Conservation (phyloP, 1,139 yeast species). For the Sugiyamaella pinicola region DNA sequence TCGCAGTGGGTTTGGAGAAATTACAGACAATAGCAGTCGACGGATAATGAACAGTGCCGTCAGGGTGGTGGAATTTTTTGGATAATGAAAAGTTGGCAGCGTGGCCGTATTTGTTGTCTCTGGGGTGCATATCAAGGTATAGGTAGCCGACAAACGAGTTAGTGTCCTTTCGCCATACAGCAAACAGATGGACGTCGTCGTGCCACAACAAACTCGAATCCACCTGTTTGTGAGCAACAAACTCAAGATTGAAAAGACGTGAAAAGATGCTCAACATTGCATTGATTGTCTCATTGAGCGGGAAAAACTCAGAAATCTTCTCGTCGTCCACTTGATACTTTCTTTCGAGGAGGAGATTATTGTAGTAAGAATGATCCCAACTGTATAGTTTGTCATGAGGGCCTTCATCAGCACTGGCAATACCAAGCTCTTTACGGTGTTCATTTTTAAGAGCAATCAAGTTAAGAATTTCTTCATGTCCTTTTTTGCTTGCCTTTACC, state of each 20-base stretch:
- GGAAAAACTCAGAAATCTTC: slow-evolving; percentile 76
- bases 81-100: slow-evolving; percentile 78
- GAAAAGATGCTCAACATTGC: slow-evolving; percentile 75
- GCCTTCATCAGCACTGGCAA: slow-evolving; percentile 37
- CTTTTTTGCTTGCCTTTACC: slow-evolving; percentile 59
- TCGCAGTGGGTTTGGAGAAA: slow-evolving; percentile 72
- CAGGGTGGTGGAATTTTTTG: slow-evolving; percentile 56
- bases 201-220: slow-evolving; percentile 60
- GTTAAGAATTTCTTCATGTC: slow-evolving; percentile 53
- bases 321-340: slow-evolving; percentile 72
- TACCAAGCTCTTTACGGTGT: slow-evolving; percentile 52
- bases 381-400: slow-evolving; percentile 50
- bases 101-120: slow-evolving; percentile 84
- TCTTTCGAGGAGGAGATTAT: slow-evolving; percentile 62
- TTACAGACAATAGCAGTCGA: slow-evolving; percentile 82
- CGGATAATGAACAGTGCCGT: slow-evolving; percentile 57
- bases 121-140: slow-evolving; percentile 79
- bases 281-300: slow-evolving; percentile 63
- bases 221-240: slow-evolving; percentile 50
- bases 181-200: slow-evolving; percentile 71
- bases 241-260: slow-evolving; percentile 64
- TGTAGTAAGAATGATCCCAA: slow-evolving; percentile 75
- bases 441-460: slow-evolving; percentile 57
- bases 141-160: slow-evolving; percentile 77
- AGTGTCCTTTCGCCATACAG: slow-evolving; percentile 68